Evolutionary conservation across 2,329 filamentous ascomycete genomes (phyloP).

Genomic region (Scytalidium sp.): DNA sequence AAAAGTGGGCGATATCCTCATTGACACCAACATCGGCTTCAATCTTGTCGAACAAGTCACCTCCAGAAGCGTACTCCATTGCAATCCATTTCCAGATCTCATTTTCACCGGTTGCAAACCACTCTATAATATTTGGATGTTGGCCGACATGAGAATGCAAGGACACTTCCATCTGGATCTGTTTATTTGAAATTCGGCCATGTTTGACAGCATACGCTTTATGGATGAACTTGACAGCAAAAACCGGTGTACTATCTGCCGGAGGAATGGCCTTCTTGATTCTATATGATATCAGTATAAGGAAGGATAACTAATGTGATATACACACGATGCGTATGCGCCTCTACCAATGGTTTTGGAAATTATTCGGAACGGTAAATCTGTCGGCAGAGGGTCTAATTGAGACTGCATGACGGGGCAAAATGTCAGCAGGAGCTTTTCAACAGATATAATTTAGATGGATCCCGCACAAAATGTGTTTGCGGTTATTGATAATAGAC

Average conservation of each 20-base stretch:
- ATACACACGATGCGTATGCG: conserved; percentile 87
- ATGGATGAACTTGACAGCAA: conserved; percentile 98
- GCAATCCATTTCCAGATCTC: conserved; percentile 91
- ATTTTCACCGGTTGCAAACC: conserved; percentile 86
- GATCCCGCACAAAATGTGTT: neutral
- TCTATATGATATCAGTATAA: conserved; percentile 17
- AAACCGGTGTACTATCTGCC: conserved; percentile 68
- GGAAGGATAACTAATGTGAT: conserved; percentile 1
- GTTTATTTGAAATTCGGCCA: conserved; percentile 84
- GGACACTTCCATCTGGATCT: conserved; percentile 87
- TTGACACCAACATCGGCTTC: conserved; percentile 95
- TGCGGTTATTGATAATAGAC: neutral
- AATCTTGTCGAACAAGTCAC: conserved; percentile 98
- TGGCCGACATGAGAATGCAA: conserved; percentile 85
- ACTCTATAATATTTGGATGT: conserved; percentile 92
- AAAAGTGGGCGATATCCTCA: conserved; percentile 92
- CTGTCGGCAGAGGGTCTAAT: conserved; percentile 75
- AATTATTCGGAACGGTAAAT: conserved; percentile 90
- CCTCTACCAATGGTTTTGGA: conserved; percentile 96
- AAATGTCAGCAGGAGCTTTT: conserved; percentile 21
- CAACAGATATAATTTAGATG: conserved; percentile 2
- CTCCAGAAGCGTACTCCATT: conserved; percentile 94
- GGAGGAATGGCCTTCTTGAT: conserved; percentile 86
- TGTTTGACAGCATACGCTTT: conserved; percentile 90
- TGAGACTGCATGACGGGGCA: conserved; percentile 67